Base-by-base conservation (phyloP, 441 rosid species). In the Populus trichocarpa region DNA sequence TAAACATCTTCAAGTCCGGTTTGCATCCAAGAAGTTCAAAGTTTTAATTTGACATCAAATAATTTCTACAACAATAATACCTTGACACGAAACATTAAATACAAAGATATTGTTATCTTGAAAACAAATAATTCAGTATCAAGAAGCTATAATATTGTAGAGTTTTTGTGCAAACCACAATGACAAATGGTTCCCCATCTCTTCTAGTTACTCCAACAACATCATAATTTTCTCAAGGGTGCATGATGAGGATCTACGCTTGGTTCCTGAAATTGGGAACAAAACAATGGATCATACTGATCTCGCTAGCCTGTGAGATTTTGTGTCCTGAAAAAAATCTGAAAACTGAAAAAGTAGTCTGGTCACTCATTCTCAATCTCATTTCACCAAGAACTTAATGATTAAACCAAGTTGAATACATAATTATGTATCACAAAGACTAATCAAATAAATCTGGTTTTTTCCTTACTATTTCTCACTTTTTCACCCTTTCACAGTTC, bases 191-290 rank as follows among this genome's bases (percentile, higher is more conserved):
- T 42, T 42, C 1, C 11, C 70, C 59, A 8, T 22, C 8, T 50
- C 61, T 30, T 42, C 22, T 40, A 30, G 40, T 69, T 10, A 35
- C 26, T 46, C 38, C 28, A 77, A 33, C 78, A 25, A 6, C 6
- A 73, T 79, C 33, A 83, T 3, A 30, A 30, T 30, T 30, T 4
- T 57, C 26, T 46, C 9, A 22, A n/a, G 69, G 13, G 40, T 77
- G 69, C 83, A 78, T 75, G 66, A 75, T 67, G 67, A 63, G 61
- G 72, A 77, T 80, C 80, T 83, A 84, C 81, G 86, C 85, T 53
- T 65, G 84, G 85, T 83, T 80, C 46, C 83, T 22, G 9, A 73
- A 84, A 63, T 33, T 73, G 85, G 81, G 74, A 76, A 75, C 86
- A 83, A 30, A 30, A 32, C 32, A 30, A 30, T 30, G n/a, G 73